Conservation (phyloP, 208 protist genomes). For the Kentomonas sorsogonicus region DNA sequence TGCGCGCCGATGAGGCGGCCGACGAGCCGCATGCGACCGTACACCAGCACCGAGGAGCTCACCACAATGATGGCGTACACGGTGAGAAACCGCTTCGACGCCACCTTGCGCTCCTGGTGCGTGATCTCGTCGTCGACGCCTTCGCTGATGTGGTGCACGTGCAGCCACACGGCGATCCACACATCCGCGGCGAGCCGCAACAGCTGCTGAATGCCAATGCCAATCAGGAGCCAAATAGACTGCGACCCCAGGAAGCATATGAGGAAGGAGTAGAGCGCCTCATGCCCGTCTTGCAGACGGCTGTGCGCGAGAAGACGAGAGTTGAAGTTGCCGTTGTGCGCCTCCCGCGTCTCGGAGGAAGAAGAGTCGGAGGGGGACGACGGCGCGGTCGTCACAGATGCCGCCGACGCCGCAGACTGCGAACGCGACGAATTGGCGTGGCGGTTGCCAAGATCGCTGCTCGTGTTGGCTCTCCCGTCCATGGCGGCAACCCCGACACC, state of each 20-base stretch:
- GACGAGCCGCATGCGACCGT: too few relatives aligned
- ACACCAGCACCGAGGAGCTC: too few relatives aligned
- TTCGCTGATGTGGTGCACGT: constrained; percentile 16
- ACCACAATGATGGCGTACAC: constrained; percentile 38
- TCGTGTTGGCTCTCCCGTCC: too few relatives aligned
- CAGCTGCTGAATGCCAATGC: constrained; percentile 29
- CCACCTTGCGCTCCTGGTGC: too few relatives aligned
- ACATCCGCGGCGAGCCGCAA: constrained; percentile 34
- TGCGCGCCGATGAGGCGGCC: too few relatives aligned
- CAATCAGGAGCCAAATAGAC: constrained; percentile 38
- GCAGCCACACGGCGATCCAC: constrained; percentile 46
- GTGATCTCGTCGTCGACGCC: constrained; percentile 1
- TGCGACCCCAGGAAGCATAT: constrained; percentile 41
- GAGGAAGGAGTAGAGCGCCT: constrained; percentile 19
- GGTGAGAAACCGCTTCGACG: constrained; percentile 24
- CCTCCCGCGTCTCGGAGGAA: too few relatives aligned
- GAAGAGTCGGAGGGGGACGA: too few relatives aligned
- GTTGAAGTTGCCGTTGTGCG: constrained; percentile 18
- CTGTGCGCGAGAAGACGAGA: constrained; percentile 18
- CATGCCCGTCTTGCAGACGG: constrained; percentile 18
- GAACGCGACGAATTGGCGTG: constrained; percentile 9
- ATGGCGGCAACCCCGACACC: too few relatives aligned
- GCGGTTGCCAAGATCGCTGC: too few relatives aligned
- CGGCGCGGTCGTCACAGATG: too few relatives aligned
- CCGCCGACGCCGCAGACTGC: too few relatives aligned